phyloP scores from a whole-genome alignment of 768 basidiomycete species.

The Lactarius indigo region DNA sequence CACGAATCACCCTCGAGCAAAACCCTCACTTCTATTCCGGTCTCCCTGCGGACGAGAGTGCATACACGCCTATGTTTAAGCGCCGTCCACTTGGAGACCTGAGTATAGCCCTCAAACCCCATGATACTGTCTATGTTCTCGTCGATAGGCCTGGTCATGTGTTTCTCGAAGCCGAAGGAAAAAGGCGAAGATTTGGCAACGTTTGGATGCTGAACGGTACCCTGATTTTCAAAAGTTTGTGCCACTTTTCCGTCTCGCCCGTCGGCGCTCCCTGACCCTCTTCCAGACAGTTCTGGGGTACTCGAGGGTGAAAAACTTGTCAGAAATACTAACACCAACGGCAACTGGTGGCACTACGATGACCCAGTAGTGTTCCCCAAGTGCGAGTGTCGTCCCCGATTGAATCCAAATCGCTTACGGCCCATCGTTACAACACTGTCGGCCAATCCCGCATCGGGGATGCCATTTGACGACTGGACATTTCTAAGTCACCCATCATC shows the following conservation, averaged over 20 bases:
- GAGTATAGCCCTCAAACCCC: background rate
- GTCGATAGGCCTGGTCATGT: conserved; percentile 2
- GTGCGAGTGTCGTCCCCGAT: background rate
- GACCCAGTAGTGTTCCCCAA: background rate
- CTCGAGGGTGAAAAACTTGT: conserved; percentile 9
- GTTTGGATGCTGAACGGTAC: background rate
- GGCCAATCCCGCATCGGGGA: background rate
- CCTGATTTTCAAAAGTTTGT: conserved; percentile 11
- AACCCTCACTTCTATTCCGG: conserved; percentile 17
- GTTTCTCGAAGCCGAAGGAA: background rate
- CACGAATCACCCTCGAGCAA: conserved; percentile 8
- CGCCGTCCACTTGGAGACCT: background rate
- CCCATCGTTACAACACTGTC: background rate
- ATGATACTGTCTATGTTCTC: conserved; percentile 4
- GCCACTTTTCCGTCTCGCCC: background rate
- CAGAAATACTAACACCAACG: background rate
- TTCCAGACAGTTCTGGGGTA: conserved; percentile 2
- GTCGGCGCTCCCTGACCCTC: background rate
- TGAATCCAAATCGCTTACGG: background rate
- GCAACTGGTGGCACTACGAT: background rate
- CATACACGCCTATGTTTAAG: background rate
- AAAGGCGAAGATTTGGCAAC: background rate
- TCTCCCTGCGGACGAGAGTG: background rate
- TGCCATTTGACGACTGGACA: background rate
- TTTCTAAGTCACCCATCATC: background rate